Conservation (phyloP, 2,329 filamentous ascomycete genomes). For the Paraconiothyrium sp. region DNA sequence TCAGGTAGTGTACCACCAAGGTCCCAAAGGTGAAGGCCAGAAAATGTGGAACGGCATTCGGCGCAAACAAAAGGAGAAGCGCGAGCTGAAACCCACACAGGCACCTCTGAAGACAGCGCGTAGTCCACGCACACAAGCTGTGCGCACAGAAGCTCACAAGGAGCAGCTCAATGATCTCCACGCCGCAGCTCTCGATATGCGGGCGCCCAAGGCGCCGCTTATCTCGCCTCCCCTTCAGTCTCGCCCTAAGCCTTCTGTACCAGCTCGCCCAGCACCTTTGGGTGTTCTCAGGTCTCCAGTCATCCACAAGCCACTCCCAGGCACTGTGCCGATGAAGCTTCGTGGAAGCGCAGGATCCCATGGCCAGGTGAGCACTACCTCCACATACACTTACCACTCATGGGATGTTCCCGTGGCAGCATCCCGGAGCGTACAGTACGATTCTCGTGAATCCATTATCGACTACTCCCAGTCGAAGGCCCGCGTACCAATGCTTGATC, state of each 20-base stretch:
- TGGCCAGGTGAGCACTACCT: constrained; percentile 4
- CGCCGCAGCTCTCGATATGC: not conserved
- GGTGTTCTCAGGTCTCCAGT: constrained; percentile 2
- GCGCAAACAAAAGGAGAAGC: constrained; percentile 20
- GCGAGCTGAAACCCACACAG: constrained; percentile 2
- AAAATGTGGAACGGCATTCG: constrained; percentile 31
- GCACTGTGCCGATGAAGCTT: not conserved
- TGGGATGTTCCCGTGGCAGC: constrained; percentile 8
- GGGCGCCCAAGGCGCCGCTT: not conserved
- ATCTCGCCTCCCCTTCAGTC: not conserved
- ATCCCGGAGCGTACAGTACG: constrained; percentile 19
- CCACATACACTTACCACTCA: not conserved
- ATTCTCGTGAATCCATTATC: constrained; percentile 15
- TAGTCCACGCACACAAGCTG: not conserved
- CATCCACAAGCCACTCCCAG: not conserved
- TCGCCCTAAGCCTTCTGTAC: constrained; percentile 1
- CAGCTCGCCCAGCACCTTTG: constrained; percentile 1
- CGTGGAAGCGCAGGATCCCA: not conserved
- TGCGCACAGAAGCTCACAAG: not conserved
- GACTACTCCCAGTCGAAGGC: constrained; percentile 2
- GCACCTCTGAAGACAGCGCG: not conserved
- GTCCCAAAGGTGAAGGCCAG: constrained; percentile 40
- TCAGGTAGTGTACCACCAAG: constrained; percentile 27
- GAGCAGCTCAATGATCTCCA: constrained; percentile 9
- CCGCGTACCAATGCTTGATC: constrained; percentile 7